These are phyloP conservation scores for Nigrospora osmanthi DNA, from an alignment of 2,329 filamentous ascomycete species.

Conservation along the genomic window DNA sequence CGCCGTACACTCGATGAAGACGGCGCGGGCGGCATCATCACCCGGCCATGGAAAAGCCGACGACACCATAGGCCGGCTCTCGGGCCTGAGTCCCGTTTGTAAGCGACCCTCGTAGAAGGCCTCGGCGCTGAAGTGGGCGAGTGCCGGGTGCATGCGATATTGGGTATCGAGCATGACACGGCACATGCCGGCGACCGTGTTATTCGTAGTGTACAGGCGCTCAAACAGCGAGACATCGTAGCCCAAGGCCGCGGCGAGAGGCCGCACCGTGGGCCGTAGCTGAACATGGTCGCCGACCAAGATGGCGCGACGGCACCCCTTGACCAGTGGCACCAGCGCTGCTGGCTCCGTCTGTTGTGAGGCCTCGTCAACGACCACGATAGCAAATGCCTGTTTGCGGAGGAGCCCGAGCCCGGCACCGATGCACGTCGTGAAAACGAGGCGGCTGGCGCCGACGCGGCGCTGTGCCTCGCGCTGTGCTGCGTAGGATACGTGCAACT, in stretches of 20 bases:
- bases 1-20: constrained; percentile 27
- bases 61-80: constrained; percentile 12
- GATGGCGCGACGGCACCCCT: constrained; percentile 31
- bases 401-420: constrained; percentile 32
- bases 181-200: neutral
- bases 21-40: constrained; percentile 6
- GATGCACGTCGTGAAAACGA: constrained; percentile 37
- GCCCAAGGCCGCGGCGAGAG: constrained; percentile 21
- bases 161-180: constrained; percentile 34
- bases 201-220: constrained; percentile 21
- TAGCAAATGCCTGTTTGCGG: constrained; percentile 26
- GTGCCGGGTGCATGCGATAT: constrained; percentile 32
- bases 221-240: constrained; percentile 36
- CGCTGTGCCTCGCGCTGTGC: constrained; percentile 27
- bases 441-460: constrained; percentile 22
- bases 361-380: constrained; percentile 36
- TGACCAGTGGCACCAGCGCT: constrained; percentile 30
- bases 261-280: constrained; percentile 31
- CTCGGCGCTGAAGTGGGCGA: constrained; percentile 29
- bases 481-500: constrained; percentile 15
- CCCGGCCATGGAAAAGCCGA: constrained; percentile 9
- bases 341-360: constrained; percentile 36
- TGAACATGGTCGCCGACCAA: constrained; percentile 39
- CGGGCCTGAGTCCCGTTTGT: constrained; percentile 19
- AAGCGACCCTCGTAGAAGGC: constrained; percentile 31